These are phyloP conservation scores for Venturia aucupariae DNA, from an alignment of 2,329 filamentous ascomycete genomes.

Conservation along the genomic window DNA sequence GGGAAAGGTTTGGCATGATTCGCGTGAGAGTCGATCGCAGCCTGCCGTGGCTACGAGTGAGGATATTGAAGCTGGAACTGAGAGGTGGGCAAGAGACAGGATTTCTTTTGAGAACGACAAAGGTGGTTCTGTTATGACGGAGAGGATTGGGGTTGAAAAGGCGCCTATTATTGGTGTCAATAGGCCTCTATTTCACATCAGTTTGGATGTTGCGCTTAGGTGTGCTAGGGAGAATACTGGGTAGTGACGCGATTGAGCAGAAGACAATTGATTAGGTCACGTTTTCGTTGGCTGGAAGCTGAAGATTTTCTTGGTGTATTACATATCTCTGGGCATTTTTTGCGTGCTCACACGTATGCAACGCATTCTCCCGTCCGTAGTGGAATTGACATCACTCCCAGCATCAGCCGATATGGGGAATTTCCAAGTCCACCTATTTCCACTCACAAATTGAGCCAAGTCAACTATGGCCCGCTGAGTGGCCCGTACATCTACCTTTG, in stretches of 20 bases:
- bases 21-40: not conserved
- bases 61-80: not conserved
- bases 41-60: not conserved
- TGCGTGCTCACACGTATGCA: too few species aligned
- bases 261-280: too few species aligned
- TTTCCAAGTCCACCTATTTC: too few species aligned
- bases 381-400: too few species aligned
- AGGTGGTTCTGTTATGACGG: not conserved
- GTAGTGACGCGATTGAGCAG: not conserved
- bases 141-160: not conserved
- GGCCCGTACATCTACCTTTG: too few species aligned
- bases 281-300: too few species aligned
- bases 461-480: too few species aligned
- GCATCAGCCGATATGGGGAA: too few species aligned
- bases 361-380: too few species aligned
- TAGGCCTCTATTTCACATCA: not conserved
- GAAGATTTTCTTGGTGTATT: too few species aligned
- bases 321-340: too few species aligned
- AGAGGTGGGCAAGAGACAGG: not conserved
- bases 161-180: not conserved
- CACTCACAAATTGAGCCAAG: too few species aligned
- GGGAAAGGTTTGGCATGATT: not conserved
- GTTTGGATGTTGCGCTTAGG: constrained; percentile 4
- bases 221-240: not conserved
- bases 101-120: not conserved